Percentiles rank a stretch among this genome's conserved stretches.
These are phyloP conservation scores for Austropuccinia psidii DNA, from an alignment of 1,284 basidiomycete genomes.

Conservation along the genomic window DNA sequence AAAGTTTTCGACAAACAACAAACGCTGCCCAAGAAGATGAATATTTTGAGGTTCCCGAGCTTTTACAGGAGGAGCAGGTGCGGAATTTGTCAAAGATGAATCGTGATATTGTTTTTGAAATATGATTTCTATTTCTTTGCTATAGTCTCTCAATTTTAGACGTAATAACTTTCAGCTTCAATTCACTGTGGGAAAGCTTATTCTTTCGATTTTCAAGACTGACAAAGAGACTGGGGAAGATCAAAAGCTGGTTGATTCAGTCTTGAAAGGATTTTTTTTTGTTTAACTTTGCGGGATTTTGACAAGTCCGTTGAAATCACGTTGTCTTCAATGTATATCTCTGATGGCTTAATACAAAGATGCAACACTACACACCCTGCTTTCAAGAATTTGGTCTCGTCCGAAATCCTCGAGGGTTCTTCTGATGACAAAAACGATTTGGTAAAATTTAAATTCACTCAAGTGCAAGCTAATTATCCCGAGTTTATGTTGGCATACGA, in stretches of 20 bases:
- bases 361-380: constrained; percentile 47
- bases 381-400: constrained; percentile 65
- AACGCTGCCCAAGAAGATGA: constrained; percentile 52
- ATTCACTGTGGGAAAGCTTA: constrained; percentile 81
- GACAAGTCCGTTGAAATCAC: constrained; percentile 82
- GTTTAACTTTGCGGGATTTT: constrained; percentile 66
- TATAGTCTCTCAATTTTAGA: constrained; percentile 57
- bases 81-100: not conserved
- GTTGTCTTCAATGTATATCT: constrained; percentile 58
- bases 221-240: constrained; percentile 54
- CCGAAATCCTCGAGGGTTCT: constrained; percentile 53
- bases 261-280: constrained; percentile 68
- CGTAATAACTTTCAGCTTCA: constrained; percentile 82
- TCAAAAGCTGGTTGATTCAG: constrained; percentile 67
- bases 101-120: not conserved
- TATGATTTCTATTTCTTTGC: not conserved
- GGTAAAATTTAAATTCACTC: constrained; percentile 71
- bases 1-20: constrained; percentile 39
- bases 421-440: constrained; percentile 56
- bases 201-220: constrained; percentile 71
- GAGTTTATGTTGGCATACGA: constrained; percentile 77
- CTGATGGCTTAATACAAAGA: constrained; percentile 61
- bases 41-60: constrained; percentile 70
- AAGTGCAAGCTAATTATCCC: constrained; percentile 75
- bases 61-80: constrained; percentile 56